A percentile compares a stretch with the other conserved stretches of the same genome.
These are phyloP conservation scores for Rossbeevera mucosa DNA, from an alignment of 768 basidiomycete genomes.

Conservation along the genomic window DNA sequence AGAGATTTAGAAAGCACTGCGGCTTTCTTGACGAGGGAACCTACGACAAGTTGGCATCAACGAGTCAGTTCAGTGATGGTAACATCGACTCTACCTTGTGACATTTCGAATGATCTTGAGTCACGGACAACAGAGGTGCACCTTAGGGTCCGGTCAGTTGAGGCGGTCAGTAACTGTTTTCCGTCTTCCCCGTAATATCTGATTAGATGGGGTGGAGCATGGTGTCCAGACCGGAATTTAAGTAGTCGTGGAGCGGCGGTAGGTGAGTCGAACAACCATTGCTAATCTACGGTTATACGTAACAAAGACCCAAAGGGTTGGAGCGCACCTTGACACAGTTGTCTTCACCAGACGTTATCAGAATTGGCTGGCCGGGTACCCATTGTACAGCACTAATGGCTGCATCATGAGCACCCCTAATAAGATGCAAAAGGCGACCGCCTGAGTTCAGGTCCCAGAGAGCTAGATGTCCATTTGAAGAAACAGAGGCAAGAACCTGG, in stretches of 20 bases:
- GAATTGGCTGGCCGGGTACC: conserved; percentile 87
- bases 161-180: conserved; percentile 87
- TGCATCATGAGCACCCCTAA: conserved; percentile 87
- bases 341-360: conserved; percentile 88
- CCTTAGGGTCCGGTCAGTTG: conserved; percentile 82
- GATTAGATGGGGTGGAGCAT: conserved; percentile 84
- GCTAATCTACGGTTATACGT: conserved; percentile 43
- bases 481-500: conserved; percentile 82
- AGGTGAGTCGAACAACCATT: conserved; percentile 97
- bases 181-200: conserved; percentile 97
- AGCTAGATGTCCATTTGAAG: conserved; percentile 83
- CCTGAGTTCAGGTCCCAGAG: conserved; percentile 88
- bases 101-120: conserved; percentile 90
- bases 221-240: conserved; percentile 91
- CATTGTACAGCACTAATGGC: conserved; percentile 81
- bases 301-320: background rate
- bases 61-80: background rate
- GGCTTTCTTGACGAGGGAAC: conserved; percentile 81
- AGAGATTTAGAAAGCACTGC: conserved; percentile 71
- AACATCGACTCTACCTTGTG: conserved; percentile 61
- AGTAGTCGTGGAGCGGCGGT: conserved; percentile 80
- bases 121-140: conserved; percentile 93
- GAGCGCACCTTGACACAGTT: conserved; percentile 85
- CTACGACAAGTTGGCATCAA: conserved; percentile 36
- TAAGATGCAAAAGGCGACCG: conserved; percentile 77